Evolutionary conservation across 2,329 filamentous ascomycete species (phyloP).

Genomic region (Colletotrichum sp.): DNA sequence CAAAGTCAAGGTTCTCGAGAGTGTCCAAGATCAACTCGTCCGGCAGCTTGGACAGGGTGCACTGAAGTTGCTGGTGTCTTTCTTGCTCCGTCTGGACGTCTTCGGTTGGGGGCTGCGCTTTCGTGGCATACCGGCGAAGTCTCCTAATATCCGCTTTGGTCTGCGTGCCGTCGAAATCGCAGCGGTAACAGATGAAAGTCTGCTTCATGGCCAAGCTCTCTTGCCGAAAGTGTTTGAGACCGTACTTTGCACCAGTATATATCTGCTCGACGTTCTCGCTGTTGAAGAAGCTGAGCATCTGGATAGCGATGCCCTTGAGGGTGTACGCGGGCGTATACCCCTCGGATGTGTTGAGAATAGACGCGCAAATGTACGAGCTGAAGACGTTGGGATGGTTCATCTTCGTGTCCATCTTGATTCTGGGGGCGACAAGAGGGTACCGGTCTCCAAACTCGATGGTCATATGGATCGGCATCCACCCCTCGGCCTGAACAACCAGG

Average conservation of each 20-base stretch:
- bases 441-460: conserved; percentile 36
- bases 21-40: conserved; percentile 45
- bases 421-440: conserved; percentile 46
- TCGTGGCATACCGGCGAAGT: neutral
- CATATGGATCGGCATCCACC: conserved; percentile 45
- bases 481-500: conserved; percentile 45
- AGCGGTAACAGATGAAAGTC: conserved; percentile 29
- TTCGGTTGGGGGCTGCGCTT: neutral
- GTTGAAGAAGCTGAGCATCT: conserved; percentile 56
- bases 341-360: conserved; percentile 45
- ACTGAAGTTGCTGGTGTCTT: neutral
- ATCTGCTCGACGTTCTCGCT: conserved; percentile 50
- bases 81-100: conserved; percentile 27
- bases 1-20: conserved; percentile 35
- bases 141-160: neutral
- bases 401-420: conserved; percentile 42
- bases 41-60: conserved; percentile 30
- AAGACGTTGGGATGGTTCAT: conserved; percentile 53
- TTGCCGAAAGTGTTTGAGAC: conserved; percentile 28
- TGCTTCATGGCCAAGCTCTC: neutral
- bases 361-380: conserved; percentile 48
- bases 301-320: conserved; percentile 53
- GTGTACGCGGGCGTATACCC: conserved; percentile 56
- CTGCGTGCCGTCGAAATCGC: conserved; percentile 21
- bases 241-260: conserved; percentile 17